Evolutionary conservation across 257 asterid genomes (phyloP).

Genomic region (Solanum clarkiae): DNA sequence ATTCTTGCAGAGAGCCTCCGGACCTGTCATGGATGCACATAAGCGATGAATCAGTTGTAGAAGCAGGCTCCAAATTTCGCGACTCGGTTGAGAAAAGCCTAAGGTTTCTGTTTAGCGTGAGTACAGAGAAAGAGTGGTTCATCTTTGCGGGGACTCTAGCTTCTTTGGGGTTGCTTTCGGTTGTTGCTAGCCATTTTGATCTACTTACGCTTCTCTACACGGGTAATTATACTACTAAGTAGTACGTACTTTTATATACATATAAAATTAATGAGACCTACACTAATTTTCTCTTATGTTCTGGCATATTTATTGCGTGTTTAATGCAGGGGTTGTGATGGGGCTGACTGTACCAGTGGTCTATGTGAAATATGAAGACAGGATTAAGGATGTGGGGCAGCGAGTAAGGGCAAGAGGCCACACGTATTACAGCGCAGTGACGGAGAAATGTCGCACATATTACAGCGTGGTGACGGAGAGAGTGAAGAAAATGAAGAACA

Average conservation of each 20-base stretch:
- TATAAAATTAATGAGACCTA: not conserved
- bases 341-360: constrained; percentile 29
- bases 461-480: constrained; percentile 1
- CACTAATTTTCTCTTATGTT: not conserved
- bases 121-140: constrained; percentile 37
- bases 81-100: constrained; percentile 16
- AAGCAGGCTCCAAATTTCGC: constrained; percentile 14
- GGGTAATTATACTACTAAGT: constrained; percentile 14
- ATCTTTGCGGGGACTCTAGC: constrained; percentile 25
- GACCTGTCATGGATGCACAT: constrained; percentile 40
- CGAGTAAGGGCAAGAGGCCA: not conserved
- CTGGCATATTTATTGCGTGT: not conserved
- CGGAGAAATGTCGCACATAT: not conserved
- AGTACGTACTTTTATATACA: not conserved
- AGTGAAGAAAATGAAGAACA: not conserved
- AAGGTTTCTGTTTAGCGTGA: constrained; percentile 30
- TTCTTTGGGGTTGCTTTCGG: constrained; percentile 19
- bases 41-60: constrained; percentile 23
- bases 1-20: constrained; percentile 32
- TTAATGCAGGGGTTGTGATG: constrained; percentile 24
- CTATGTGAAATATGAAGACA: constrained; percentile 34
- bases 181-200: constrained; percentile 20
- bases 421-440: not conserved
- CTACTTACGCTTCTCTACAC: constrained; percentile 33
- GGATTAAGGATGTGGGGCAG: constrained; percentile 17